phyloP scores from a whole-genome alignment of 345 rosid species.

The Populus pruinosa region DNA sequence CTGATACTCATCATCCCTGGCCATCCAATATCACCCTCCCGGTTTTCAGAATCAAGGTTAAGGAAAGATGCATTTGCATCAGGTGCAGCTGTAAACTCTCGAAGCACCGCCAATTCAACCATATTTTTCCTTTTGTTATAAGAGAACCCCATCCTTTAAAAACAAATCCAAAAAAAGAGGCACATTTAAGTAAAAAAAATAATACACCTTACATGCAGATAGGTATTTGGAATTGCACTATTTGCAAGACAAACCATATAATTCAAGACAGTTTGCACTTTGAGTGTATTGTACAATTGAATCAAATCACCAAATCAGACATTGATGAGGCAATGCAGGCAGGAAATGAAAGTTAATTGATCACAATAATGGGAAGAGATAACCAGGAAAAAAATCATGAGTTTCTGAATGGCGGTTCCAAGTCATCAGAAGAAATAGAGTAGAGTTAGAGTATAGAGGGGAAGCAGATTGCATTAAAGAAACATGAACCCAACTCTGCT shows the following conservation, averaged over 20 bases:
- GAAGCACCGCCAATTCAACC: conserved; percentile 86
- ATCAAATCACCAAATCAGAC: neutral
- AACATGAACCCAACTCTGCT: neutral
- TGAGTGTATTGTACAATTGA: neutral
- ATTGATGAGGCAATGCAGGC: no score
- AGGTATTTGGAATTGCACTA: neutral
- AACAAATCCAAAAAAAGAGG: conserved; percentile 3
- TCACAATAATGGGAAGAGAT: neutral
- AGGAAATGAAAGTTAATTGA: no score
- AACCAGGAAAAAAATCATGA: neutral
- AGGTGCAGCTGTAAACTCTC: conserved; percentile 72
- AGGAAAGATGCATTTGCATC: conserved; percentile 53
- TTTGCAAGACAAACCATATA: neutral
- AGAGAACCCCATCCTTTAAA: conserved; percentile 88
- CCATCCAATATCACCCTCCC: conserved; percentile 89
- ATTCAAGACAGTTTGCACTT: neutral
- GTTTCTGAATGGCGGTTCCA: neutral
- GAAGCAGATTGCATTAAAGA: neutral
- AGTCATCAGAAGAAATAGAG: neutral
- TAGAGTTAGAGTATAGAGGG: neutral
- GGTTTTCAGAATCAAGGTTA: conserved; percentile 70
- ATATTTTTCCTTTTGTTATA: conserved; percentile 91
- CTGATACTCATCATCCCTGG: conserved; percentile 98
- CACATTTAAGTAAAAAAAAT: conserved; percentile 16
- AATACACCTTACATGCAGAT: conserved; percentile 12